Base-by-base conservation (phyloP, 371 early-diverging fungal genomes). In the Mucor mucedo region DNA sequence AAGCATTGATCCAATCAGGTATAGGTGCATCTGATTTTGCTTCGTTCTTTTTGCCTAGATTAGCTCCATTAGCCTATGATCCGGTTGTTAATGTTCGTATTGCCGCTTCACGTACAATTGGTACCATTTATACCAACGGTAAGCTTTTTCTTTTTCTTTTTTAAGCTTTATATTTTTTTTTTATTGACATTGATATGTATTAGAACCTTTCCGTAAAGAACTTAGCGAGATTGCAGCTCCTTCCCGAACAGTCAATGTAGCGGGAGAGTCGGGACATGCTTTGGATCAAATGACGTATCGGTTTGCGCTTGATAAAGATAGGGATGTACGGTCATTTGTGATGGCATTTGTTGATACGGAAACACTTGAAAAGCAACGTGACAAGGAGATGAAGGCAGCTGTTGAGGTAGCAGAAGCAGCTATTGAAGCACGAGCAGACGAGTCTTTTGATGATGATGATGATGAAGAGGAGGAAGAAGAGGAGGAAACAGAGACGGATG, bases 1-100 rank as follows among this genome's bases (percentile, higher is more conserved):
- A 63, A 38, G 68, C 71, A 10, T 33, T 78, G n/a, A 59, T 78
- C 6, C 66, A 68, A 29, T 58, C 68, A 27, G 76, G 72, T 42
- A 67, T 75, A n/a, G 55, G 60, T 32, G 60, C 70, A 2, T 69
- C 69, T 21, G 70, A 69, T 47, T 78, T 75, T 60, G 68, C 73
- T 7, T 63, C 69, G 0, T 78, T 71, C 52, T 71, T 78, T 57
- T 56, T 75, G 28, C 73, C 76, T 16, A 58, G 72, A 7, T 56
- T 78, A 10, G 70, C 69, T 8, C 69, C 71, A 28, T 61, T 78
- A 2, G 79, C 70, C 2, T 48, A 65, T 55, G 79, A 78, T 52
- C 66, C 68, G 2, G 72, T 78, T 0, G 70, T 75, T 1, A 75
- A 78, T 71, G 79, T 78, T 11, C 76, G 79, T 9, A 75, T 75